Conservation (phyloP, 768 basidiomycete genomes). For the Termitomyces sp. region DNA sequence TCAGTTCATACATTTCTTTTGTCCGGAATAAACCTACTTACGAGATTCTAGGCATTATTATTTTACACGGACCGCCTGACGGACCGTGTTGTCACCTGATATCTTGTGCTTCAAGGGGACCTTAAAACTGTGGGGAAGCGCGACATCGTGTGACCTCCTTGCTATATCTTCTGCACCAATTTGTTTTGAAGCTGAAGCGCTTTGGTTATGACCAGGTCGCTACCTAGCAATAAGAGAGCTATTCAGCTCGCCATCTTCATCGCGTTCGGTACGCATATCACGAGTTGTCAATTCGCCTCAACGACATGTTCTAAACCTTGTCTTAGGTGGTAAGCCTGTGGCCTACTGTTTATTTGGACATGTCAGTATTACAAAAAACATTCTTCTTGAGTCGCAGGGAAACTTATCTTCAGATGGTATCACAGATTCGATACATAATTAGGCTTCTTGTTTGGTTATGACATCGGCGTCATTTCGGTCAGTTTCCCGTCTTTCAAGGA, state of each 20-base stretch:
- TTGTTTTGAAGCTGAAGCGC: conserved; percentile 2
- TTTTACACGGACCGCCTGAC: conserved; percentile 13
- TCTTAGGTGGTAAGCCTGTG: conserved; percentile 14
- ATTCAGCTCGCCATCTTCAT: conserved; percentile 65
- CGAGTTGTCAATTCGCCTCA: background rate
- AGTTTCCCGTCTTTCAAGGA: conserved; percentile 10
- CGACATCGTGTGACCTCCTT: conserved; percentile 9
- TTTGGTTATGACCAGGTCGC: conserved; percentile 30
- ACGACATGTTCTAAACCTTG: background rate
- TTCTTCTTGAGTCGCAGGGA: background rate
- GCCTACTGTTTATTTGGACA: background rate
- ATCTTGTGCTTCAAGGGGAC: conserved; percentile 1
- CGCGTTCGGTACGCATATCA: conserved; percentile 56
- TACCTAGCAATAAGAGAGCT: conserved; percentile 60
- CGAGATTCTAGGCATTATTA: background rate
- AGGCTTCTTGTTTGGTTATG: conserved; percentile 72
- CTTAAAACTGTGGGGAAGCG: conserved; percentile 10
- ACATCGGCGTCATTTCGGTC: conserved; percentile 75
- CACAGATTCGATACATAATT: background rate
- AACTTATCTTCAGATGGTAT: background rate
- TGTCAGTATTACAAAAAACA: background rate
- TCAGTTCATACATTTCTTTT: background rate
- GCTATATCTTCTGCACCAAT: conserved; percentile 18
- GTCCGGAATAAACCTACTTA: background rate
- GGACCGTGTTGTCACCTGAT: conserved; percentile 19